These are phyloP conservation scores for Solanum tarijense DNA, from an alignment of 257 asterid genomes.

Conservation along the genomic window DNA sequence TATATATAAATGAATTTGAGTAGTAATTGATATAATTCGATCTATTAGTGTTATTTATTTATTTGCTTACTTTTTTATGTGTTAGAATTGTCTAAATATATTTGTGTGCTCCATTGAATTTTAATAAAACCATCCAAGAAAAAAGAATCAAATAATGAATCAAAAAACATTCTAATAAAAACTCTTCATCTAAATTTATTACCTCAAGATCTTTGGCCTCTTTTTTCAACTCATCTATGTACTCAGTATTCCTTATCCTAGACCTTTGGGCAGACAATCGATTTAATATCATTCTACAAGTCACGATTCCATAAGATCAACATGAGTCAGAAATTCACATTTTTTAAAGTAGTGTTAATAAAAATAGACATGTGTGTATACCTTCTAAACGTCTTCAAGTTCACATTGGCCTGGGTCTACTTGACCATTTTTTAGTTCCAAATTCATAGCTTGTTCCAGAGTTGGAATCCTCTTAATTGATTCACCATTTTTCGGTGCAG, in stretches of 20 bases:
- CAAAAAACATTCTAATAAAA: background rate
- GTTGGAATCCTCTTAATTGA: too few species aligned
- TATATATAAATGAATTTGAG: background rate
- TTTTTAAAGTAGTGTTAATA: too few species aligned
- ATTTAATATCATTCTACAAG: too few species aligned
- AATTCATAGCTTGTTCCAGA: too few species aligned
- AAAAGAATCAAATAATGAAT: background rate
- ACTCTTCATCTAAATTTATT: background rate
- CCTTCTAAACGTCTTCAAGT: too few species aligned
- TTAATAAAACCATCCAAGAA: background rate
- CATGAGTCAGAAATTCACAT: too few species aligned
- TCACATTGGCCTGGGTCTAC: too few species aligned
- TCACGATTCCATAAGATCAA: too few species aligned
- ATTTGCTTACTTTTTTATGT: background rate
- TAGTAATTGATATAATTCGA: background rate
- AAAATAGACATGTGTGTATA: too few species aligned
- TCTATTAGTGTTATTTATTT: background rate
- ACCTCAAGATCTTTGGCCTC: conserved; percentile 15
- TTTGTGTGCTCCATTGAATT: background rate
- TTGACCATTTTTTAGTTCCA: too few species aligned
- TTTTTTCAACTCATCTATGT: conserved; percentile 22
- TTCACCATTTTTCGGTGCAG: too few species aligned
- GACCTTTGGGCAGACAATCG: too few species aligned
- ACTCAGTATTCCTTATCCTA: conserved; percentile 13
- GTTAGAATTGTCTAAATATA: background rate